Conservation (phyloP, 192 early-diverging fungal genomes). For the Coemansia biformis region DNA sequence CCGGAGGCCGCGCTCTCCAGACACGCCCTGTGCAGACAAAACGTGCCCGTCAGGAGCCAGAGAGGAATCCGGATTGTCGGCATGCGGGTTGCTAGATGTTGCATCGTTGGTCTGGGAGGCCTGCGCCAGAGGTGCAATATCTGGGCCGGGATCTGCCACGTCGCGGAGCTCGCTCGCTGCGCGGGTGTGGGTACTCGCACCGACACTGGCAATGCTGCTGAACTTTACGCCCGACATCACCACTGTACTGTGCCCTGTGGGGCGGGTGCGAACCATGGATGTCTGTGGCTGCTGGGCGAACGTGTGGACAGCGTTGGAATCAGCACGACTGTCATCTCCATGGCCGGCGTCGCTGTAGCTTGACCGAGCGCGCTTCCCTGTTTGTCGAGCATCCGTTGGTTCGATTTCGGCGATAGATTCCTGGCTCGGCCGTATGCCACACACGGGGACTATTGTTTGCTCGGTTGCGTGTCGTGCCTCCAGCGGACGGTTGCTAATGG, state of each 20-base stretch:
- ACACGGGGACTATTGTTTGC: not conserved
- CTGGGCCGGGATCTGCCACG: no score
- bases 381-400: no score
- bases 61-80: no score
- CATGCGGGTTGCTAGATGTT: no score
- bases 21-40: no score
- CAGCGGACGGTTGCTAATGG: not conserved
- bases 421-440: not conserved
- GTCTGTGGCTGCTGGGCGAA: slow-evolving; percentile 1
- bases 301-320: slow-evolving; percentile 7
- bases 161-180: no score
- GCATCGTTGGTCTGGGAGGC: no score
- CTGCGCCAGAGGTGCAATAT: no score
- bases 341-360: not conserved
- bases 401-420: not conserved
- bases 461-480: not conserved
- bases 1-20: no score
- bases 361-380: no score
- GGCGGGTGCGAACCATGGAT: not conserved
- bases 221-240: not conserved
- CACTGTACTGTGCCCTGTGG: not conserved
- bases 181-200: no score
- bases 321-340: not conserved
- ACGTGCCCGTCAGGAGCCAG: no score
- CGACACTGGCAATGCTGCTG: not conserved